Conservation (phyloP, 179 eudicot genomes). For the Beta corolliflora region DNA sequence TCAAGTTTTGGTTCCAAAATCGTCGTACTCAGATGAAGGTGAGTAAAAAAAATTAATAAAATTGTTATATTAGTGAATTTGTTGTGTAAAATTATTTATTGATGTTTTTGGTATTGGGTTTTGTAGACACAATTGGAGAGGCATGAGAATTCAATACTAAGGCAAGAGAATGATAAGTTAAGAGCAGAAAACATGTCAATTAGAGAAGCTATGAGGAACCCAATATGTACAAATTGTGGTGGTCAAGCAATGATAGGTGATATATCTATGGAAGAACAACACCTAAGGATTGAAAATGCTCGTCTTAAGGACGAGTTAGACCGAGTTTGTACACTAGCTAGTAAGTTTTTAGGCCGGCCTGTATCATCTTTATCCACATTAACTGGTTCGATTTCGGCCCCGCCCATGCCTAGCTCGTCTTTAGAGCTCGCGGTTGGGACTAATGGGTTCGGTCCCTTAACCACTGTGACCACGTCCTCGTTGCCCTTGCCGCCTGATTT, state of each 20-base stretch:
- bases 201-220: conserved; percentile 89
- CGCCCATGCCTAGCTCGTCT: conserved; percentile 70
- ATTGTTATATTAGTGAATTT: not conserved
- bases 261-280: conserved; percentile 88
- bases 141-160: conserved; percentile 86
- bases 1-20: conserved; percentile 98
- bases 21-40: conserved; percentile 99
- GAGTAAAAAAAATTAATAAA: not conserved
- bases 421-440: conserved; percentile 76
- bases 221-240: conserved; percentile 87
- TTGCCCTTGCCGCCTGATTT: conserved; percentile 59
- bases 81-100: conserved; percentile 4
- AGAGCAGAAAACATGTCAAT: conserved; percentile 85
- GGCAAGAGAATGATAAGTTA: conserved; percentile 93
- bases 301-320: conserved; percentile 85
- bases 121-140: conserved; percentile 95
- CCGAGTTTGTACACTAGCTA: conserved; percentile 80
- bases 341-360: conserved; percentile 85
- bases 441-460: conserved; percentile 63
- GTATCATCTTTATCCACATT: conserved; percentile 42
- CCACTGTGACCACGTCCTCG: conserved; percentile 41
- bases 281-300: conserved; percentile 83
- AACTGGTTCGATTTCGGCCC: conserved; percentile 35
- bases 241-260: conserved; percentile 90
- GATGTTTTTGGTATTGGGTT: not conserved